Evolutionary conservation across 345 rosid species (phyloP).

Genomic region (Hibiscus tridactylites): DNA sequence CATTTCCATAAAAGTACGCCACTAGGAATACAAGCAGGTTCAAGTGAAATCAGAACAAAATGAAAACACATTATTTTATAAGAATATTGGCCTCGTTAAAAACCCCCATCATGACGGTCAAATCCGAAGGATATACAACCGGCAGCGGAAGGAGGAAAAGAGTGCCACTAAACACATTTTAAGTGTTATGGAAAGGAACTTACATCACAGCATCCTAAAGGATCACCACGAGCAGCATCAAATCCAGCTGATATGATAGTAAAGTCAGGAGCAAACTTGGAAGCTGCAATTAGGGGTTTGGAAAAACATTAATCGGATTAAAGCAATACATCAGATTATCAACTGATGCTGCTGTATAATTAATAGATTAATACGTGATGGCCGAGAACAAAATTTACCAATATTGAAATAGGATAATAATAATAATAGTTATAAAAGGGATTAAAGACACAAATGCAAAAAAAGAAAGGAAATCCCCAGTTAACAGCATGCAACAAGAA

Average conservation of each 20-base stretch:
- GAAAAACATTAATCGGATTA: slow-evolving; percentile 5
- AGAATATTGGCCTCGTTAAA: no score
- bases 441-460: not conserved
- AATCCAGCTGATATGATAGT: slow-evolving; percentile 94
- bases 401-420: not conserved
- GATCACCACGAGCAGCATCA: slow-evolving; percentile 99
- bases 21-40: no score
- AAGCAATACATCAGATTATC: not conserved
- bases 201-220: slow-evolving; percentile 94
- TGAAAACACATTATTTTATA: not conserved
- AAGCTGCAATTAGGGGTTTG: slow-evolving; percentile 47
- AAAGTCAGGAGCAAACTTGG: slow-evolving; percentile 83
- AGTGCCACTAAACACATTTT: not conserved
- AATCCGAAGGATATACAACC: no score
- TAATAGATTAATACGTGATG: not conserved
- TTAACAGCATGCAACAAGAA: not conserved
- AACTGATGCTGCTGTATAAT: not conserved
- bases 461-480: not conserved
- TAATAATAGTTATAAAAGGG: not conserved
- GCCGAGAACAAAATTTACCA: not conserved
- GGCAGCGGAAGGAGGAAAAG: no score
- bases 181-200: slow-evolving; percentile 3
- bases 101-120: no score
- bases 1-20: not conserved
- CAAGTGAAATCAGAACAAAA: not conserved